phyloP scores from a whole-genome alignment of 441 rosid genomes.

The Pelargonium citronellum region DNA sequence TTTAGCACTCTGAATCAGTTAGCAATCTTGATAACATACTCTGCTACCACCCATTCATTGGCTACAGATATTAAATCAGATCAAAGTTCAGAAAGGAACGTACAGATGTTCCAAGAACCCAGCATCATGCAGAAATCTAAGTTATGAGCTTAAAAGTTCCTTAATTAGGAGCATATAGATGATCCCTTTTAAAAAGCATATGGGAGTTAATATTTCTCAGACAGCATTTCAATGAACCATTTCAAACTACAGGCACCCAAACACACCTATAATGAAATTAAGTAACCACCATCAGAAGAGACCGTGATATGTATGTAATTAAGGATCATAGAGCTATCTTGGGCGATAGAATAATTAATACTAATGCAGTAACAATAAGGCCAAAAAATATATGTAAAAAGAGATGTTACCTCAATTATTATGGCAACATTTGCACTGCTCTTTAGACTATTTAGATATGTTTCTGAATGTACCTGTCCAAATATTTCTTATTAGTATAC shows the following conservation, averaged over 20 bases:
- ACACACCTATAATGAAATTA: neutral
- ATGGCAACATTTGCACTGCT: conserved; percentile 64
- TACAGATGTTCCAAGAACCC: neutral
- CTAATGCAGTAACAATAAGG: neutral
- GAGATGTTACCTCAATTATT: conserved; percentile 60
- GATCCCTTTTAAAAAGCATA: neutral
- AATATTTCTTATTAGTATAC: conserved; percentile 13
- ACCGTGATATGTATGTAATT: neutral
- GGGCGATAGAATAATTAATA: neutral
- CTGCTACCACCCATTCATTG: conserved; percentile 1
- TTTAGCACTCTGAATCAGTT: conserved; percentile 21
- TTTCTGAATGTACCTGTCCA: conserved; percentile 67
- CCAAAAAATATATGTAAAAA: conserved; percentile 6
- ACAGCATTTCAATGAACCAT: neutral
- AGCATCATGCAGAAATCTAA: neutral
- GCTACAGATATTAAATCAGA: conserved; percentile 11
- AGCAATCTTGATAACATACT: neutral
- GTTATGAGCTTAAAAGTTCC: neutral
- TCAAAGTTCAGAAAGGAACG: neutral
- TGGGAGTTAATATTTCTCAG: neutral
- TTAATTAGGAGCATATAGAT: neutral
- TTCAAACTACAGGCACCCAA: neutral
- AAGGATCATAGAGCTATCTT: neutral
- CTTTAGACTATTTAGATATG: conserved; percentile 70
- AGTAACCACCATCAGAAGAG: neutral